Base-by-base conservation (phyloP, 129 eudicot genomes). In the Arctium lappa region DNA sequence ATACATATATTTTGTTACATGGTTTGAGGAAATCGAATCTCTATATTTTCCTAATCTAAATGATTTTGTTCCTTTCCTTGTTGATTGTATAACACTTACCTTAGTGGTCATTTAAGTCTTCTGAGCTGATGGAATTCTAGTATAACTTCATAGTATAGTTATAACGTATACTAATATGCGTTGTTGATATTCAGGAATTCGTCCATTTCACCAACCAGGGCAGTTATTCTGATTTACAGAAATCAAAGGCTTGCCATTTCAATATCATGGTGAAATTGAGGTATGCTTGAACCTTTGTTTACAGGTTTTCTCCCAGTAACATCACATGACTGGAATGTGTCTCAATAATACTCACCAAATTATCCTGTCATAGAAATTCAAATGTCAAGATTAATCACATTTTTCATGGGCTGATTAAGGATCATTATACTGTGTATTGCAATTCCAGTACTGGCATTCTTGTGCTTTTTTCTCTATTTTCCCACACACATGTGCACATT, bases 221-320 rank as follows among this genome's bases (percentile, higher is more conserved):
- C 44, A 84, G 74, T 65, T 74, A 75, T 83, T 80, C 86, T 73
- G 82, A 88, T 70, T 85, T 63, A 74, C 92, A 39, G 33, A 80
- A 85, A 78, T 81, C 81, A 78, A 82, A 80, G 84, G 80, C 83
- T 53, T 33, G 36, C 37, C 86, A 81, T 72, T 81, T 87, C 42
- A 85, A 85, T 77, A 73, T 86, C 85, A 82, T 95, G 87, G 90
- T 88, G 85, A 94, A 90, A 84, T 79, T 90, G 84, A 93, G 99
- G 99, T 93, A 83, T 72, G 27, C 63, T 72, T 56, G 68, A 75
- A 84, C 40, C 76, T 66, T 38, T 48, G 12, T 6, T 73, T 73
- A 42, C 79, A n/a, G 50, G 22, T 36, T 56, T 7, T n/a, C 63
- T 50, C 72, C 1, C 18, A 5, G 29, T 78, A 78, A 38, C 73